phyloP scores from a whole-genome alignment of 2,329 filamentous ascomycete species.

The Bipolaris zeicola region DNA sequence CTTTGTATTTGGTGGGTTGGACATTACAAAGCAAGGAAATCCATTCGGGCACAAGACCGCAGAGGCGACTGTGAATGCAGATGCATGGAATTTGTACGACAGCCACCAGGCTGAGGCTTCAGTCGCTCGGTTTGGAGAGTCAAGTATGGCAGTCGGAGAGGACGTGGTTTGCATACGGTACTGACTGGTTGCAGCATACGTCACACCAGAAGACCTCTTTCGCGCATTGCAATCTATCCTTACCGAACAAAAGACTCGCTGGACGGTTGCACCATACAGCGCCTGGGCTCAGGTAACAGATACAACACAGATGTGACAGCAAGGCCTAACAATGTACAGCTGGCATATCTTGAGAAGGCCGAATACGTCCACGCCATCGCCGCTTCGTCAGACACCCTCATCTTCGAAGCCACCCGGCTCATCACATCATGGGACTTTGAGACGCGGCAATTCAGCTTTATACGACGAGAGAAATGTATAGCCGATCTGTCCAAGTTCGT shows the following conservation, averaged over 20 bases:
- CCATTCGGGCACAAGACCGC: slow-evolving; percentile 63
- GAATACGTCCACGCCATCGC: slow-evolving; percentile 71
- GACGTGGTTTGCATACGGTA: background rate
- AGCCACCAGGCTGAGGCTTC: slow-evolving; percentile 78
- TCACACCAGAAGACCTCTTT: slow-evolving; percentile 70
- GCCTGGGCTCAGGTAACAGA: slow-evolving; percentile 77
- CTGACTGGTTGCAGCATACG: slow-evolving; percentile 61
- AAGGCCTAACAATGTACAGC: slow-evolving; percentile 51
- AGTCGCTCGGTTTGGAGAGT: slow-evolving; percentile 84
- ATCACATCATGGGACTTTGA: slow-evolving; percentile 74
- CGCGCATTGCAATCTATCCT: slow-evolving; percentile 78
- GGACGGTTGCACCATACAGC: slow-evolving; percentile 84
- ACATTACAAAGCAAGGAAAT: slow-evolving; percentile 72
- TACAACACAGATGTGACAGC: background rate
- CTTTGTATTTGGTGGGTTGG: slow-evolving; percentile 91
- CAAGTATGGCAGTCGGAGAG: slow-evolving; percentile 59
- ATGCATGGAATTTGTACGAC: slow-evolving; percentile 88
- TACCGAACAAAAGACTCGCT: slow-evolving; percentile 70
- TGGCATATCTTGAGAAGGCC: slow-evolving; percentile 78
- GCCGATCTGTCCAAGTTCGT: slow-evolving; percentile 60
- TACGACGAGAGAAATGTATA: slow-evolving; percentile 71
- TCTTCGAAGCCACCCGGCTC: slow-evolving; percentile 81
- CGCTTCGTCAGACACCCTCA: slow-evolving; percentile 81
- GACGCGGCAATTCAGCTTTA: slow-evolving; percentile 65
- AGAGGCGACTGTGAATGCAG: slow-evolving; percentile 70